These are phyloP conservation scores for Pythium periplocum DNA, from an alignment of 352 stramenopile species.

Conservation along the genomic window DNA sequence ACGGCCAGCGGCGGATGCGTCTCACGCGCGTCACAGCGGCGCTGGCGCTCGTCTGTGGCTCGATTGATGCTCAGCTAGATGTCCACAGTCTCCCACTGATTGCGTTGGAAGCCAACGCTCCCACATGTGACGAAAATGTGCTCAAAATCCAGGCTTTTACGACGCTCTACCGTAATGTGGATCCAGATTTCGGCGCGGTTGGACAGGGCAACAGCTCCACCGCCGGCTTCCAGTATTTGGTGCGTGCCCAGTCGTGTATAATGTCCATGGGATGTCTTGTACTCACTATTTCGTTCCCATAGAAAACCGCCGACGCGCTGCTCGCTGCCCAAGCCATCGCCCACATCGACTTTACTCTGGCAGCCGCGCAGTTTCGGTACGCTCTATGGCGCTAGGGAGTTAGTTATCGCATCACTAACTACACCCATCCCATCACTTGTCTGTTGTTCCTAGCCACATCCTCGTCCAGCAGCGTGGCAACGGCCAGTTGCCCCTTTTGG, in stretches of 20 bases:
- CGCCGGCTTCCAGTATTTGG: conserved; percentile 78
- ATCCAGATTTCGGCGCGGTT: conserved; percentile 69
- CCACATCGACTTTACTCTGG: conserved; percentile 56
- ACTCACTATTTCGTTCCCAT: not conserved
- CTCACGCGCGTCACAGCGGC: no score
- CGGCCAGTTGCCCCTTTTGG: conserved; percentile 58
- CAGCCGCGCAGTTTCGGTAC: conserved; percentile 51
- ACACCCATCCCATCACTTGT: not conserved
- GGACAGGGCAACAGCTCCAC: conserved; percentile 32
- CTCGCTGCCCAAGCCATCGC: conserved; percentile 74
- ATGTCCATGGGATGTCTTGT: no score
- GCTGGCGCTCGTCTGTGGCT: no score
- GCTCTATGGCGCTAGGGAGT: not conserved
- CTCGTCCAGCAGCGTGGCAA: conserved; percentile 49
- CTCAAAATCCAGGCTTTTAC: conserved; percentile 37
- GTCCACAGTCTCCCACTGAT: no score
- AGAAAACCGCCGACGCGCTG: conserved; percentile 74
- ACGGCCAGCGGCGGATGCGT: no score
- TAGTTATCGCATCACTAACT: not conserved
- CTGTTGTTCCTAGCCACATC: conserved; percentile 25
- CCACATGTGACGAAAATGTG: conserved; percentile 37
- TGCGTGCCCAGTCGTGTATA: conserved; percentile 15
- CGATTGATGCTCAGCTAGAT: no score
- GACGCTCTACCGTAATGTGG: conserved; percentile 41
- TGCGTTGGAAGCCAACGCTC: no score